These are phyloP conservation scores for Pulveroboletus sp. DNA, from an alignment of 768 basidiomycete species.

Conservation along the genomic window DNA sequence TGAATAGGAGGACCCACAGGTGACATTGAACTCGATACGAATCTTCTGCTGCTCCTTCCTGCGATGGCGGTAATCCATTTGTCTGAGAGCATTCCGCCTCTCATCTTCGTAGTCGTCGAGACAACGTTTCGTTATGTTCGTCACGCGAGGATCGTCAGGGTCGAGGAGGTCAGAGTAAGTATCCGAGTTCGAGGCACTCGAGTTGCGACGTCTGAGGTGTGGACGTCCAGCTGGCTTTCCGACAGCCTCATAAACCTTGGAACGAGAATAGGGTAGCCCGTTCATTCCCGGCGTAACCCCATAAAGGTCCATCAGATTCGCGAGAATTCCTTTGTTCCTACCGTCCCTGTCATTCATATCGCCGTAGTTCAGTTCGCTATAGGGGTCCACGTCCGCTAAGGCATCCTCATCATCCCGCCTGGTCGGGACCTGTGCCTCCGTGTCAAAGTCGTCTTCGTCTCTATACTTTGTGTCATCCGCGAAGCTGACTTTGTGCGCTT, in stretches of 20 bases:
- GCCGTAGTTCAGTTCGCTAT: slow-evolving; percentile 11
- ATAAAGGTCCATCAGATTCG: slow-evolving; percentile 32
- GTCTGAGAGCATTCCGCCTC: slow-evolving; percentile 55
- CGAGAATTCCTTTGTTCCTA: slow-evolving; percentile 24
- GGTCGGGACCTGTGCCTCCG: slow-evolving; percentile 21
- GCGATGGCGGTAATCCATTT: slow-evolving; percentile 65
- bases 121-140: slow-evolving; percentile 47
- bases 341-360: slow-evolving; percentile 23
- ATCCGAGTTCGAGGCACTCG: slow-evolving; percentile 39
- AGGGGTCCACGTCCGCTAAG: slow-evolving; percentile 20
- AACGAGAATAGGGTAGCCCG: slow-evolving; percentile 26
- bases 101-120: slow-evolving; percentile 59
- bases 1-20: slow-evolving; percentile 43
- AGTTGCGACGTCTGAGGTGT: slow-evolving; percentile 35
- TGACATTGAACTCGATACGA: slow-evolving; percentile 71
- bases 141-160: slow-evolving; percentile 68
- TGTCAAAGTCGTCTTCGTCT: slow-evolving; percentile 17
- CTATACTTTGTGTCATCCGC: slow-evolving; percentile 22
- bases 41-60: slow-evolving; percentile 61
- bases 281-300: slow-evolving; percentile 20
- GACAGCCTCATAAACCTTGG: slow-evolving; percentile 14
- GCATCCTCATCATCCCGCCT: slow-evolving; percentile 4
- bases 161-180: slow-evolving; percentile 55
- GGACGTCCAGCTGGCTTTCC: slow-evolving; percentile 9
- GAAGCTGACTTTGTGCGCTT: slow-evolving; percentile 39